Conservation (phyloP, 192 early-diverging fungal genomes). For the Coemansia sp. region DNA sequence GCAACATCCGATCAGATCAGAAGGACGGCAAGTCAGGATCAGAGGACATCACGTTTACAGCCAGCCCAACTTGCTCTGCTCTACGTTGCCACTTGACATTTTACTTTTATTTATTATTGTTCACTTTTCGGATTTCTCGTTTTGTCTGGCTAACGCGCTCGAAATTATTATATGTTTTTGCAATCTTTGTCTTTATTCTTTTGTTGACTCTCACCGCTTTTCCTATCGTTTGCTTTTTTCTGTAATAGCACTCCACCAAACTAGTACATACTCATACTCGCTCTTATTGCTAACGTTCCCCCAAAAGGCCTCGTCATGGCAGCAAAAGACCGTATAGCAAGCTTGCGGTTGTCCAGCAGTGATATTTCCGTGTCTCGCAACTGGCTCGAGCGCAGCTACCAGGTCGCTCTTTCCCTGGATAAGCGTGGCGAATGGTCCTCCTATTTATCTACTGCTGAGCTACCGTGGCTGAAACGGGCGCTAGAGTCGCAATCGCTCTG, state of each 20-base stretch:
- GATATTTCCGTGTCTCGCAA: conserved; percentile 8
- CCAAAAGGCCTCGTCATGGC: background rate
- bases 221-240: background rate
- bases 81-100: no score
- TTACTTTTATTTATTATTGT: background rate
- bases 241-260: background rate
- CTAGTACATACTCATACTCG: background rate
- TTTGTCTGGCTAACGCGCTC: background rate
- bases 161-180: background rate
- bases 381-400: conserved; percentile 43
- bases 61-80: background rate
- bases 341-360: background rate
- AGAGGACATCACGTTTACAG: background rate
- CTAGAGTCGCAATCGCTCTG: conserved; percentile 47
- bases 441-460: conserved; percentile 34
- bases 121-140: background rate
- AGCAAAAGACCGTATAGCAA: background rate
- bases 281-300: background rate
- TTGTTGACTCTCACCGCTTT: background rate
- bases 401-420: conserved; percentile 43
- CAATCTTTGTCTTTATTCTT: background rate
- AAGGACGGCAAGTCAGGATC: no score
- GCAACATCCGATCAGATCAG: background rate
- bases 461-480: conserved; percentile 36
- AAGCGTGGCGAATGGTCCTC: conserved; percentile 36